Percentiles rank a stretch among this genome's conserved stretches.
These are phyloP conservation scores for Collybia sordida DNA, from an alignment of 768 basidiomycete species.

Conservation along the genomic window DNA sequence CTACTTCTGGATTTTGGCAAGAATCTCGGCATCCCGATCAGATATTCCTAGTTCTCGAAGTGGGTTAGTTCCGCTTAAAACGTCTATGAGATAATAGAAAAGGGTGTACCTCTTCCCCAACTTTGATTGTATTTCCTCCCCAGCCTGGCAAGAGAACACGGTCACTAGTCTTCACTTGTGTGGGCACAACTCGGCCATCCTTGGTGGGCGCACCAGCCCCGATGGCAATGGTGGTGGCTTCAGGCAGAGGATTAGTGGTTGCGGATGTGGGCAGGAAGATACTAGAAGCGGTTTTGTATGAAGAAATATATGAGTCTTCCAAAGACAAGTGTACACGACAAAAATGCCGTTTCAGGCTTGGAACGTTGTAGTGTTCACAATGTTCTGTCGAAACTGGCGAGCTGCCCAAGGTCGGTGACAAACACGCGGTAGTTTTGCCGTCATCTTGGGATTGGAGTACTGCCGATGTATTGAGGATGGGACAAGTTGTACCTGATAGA, in stretches of 20 bases:
- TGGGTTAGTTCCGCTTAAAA: background rate
- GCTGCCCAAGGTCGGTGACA: no score
- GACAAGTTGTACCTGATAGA: no score
- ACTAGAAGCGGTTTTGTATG: constrained; percentile 95
- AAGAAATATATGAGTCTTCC: background rate
- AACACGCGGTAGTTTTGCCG: no score
- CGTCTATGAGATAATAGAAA: background rate
- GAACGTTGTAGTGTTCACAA: no score
- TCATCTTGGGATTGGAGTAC: no score
- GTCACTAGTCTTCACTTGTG: constrained; percentile 84
- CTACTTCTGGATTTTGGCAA: constrained; percentile 95
- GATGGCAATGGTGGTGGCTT: constrained; percentile 94
- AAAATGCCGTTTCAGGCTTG: no score
- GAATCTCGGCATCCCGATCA: constrained; percentile 88
- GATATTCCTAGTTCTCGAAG: constrained; percentile 83
- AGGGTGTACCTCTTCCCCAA: constrained; percentile 87
- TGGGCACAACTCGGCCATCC: constrained; percentile 74
- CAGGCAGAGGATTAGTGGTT: constrained; percentile 84
- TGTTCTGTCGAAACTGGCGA: no score
- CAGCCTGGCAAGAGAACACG: constrained; percentile 92
- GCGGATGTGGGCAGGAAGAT: constrained; percentile 94
- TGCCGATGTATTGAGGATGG: no score
- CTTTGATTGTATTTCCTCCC: constrained; percentile 95
- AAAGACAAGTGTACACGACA: no score
- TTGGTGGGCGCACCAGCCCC: constrained; percentile 94